Evolutionary conservation across 2,329 filamentous ascomycete species (phyloP).

Genomic region (Onygenales sp.): DNA sequence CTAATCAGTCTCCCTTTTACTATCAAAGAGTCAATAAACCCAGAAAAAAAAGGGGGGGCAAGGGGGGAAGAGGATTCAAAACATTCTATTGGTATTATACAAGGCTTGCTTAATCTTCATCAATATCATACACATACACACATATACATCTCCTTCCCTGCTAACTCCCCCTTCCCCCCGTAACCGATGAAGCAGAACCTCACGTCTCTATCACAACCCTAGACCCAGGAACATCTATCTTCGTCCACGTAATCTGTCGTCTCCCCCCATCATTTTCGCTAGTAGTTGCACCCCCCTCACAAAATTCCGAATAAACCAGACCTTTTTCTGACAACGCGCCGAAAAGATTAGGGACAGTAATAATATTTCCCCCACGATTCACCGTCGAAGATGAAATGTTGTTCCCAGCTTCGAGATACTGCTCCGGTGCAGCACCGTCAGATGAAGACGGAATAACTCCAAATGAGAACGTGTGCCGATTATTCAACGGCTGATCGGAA

Average conservation of each 20-base stretch:
- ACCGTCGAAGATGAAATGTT: neutral
- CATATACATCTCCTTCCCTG: no score
- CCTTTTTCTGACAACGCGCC: conserved; percentile 32
- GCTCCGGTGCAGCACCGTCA: neutral
- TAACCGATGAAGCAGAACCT: neutral
- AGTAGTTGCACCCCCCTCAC: neutral
- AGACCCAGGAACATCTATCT: conserved; percentile 13
- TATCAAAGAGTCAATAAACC: no score
- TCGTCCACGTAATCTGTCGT: conserved; percentile 7
- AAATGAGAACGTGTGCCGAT: conserved; percentile 20
- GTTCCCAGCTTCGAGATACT: no score
- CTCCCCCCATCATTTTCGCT: neutral
- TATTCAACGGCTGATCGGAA: neutral
- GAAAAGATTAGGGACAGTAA: conserved; percentile 22
- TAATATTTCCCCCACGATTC: conserved; percentile 8
- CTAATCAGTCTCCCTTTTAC: no score
- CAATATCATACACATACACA: neutral
- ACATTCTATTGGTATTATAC: no score
- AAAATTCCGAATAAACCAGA: conserved; percentile 19
- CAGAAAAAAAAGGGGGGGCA: no score
- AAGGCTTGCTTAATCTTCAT: no score
- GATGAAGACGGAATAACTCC: conserved; percentile 24
- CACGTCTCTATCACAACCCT: conserved; percentile 6
- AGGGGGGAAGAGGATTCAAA: no score
- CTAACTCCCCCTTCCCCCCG: neutral